Conservation (phyloP, 2,329 filamentous ascomycete genomes). For the Monilinia fructigena region DNA sequence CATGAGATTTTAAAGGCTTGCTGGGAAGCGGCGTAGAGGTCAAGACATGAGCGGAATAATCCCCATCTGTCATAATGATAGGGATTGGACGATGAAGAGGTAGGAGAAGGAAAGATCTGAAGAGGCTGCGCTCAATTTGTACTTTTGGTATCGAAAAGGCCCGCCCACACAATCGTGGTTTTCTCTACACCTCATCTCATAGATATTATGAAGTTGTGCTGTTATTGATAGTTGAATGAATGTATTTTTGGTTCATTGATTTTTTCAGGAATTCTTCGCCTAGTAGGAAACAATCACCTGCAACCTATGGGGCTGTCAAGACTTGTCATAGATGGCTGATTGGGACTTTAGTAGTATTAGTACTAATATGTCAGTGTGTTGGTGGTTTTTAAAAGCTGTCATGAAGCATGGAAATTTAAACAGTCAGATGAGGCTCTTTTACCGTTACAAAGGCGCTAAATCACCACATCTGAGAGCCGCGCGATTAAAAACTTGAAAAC, state of each 20-base stretch:
- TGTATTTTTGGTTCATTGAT: not conserved
- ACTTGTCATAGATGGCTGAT: not conserved
- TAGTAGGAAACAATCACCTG: not conserved
- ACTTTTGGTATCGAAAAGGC: not conserved
- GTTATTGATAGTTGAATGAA: not conserved
- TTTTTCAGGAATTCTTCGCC: not conserved
- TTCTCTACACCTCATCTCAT: not conserved
- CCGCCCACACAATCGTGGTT: not conserved
- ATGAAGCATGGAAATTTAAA: not conserved
- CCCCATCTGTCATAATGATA: not conserved
- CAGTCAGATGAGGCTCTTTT: not conserved
- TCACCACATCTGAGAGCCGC: not conserved
- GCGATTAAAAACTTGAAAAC: not conserved
- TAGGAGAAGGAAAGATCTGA: not conserved
- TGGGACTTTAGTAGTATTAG: not conserved
- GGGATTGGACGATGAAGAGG: not conserved
- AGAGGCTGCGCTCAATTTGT: not conserved
- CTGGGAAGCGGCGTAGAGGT: not conserved
- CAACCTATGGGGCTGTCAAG: not conserved
- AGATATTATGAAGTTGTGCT: not conserved
- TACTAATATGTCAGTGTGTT: not conserved
- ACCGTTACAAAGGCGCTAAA: not conserved
- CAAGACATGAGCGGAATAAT: not conserved
- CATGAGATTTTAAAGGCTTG: not conserved
- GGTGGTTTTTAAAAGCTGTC: not conserved